Base-by-base conservation (phyloP, 164 flowering plant genomes). In the Tetracentron sinense region DNA sequence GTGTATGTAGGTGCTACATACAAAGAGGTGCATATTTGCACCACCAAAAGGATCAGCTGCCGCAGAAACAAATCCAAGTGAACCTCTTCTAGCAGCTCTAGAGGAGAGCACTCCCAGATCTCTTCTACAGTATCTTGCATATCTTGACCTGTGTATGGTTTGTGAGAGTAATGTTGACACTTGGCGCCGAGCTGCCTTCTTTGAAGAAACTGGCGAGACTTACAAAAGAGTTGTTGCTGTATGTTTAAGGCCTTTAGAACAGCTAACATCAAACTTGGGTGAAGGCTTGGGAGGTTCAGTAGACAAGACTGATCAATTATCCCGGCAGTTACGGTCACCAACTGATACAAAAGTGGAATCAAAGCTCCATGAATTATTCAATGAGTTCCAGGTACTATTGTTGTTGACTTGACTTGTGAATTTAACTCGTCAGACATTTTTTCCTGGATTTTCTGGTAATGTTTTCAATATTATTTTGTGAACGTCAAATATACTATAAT, bases 41-140 rank as follows among this genome's bases (percentile, higher is more conserved):
- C 97, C 99, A 30, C 89, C 97, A 42, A 90, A 87, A 77, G 99
- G 97, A 62, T 91, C 97, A 21, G 92, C 96, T 48, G 99, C 96
- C 22, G 90, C 96, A 14, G 96, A 86, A 82, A 85, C 86, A 73
- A 91, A 89, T 75, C 97, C 96, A 30, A 89, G 94, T 70, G 97
- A 89, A 63, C 81, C 77, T 66, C 93, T 95, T 58, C 84, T 95
- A 60, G 85, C 72, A 44, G 85, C 94, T 47, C 58, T 95, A 66
- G 97, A 91, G 78, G 88, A 78, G 68, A 92, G 92, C 70, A 38
- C 63, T 20, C 84, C 89, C 6, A 69, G 76, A 49, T 84, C 93
- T 71, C 89, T 95, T 66, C 61, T 82, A 48, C 90, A 82, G 31
- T 82, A 83, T 80, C 89, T 94, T 74, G 96, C 93, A 33, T 91